Percentiles rank a stretch among this genome's conserved stretches.
Evolutionary conservation across 306 rosid genomes (phyloP).

Genomic region (Glycyrrhiza uralensis): DNA sequence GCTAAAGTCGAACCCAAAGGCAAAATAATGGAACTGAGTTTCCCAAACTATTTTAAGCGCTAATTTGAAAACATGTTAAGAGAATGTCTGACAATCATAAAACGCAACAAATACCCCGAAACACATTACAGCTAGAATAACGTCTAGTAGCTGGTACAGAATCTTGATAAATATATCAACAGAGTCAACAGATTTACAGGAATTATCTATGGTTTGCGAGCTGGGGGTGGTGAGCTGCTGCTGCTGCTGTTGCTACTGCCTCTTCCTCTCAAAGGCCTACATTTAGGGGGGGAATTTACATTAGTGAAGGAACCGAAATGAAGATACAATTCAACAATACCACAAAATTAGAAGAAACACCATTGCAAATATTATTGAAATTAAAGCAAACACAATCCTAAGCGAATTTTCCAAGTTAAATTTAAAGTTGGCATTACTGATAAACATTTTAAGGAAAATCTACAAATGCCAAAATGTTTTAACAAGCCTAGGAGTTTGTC

Average conservation of each 20-base stretch:
- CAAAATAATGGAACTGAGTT: slow-evolving; percentile 3
- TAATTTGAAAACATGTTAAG: slow-evolving; percentile 1
- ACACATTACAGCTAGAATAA: slow-evolving; percentile 16
- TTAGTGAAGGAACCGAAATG: neutral
- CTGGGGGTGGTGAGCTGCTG: slow-evolving; percentile 78
- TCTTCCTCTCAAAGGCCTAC: slow-evolving; percentile 84
- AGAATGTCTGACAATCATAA: neutral
- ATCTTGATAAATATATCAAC: slow-evolving; percentile 26
- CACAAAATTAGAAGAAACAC: neutral
- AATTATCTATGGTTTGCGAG: slow-evolving; percentile 59
- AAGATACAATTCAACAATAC: neutral
- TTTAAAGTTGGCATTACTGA: neutral
- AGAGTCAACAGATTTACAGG: neutral
- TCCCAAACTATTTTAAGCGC: neutral
- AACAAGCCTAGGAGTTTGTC: neutral
- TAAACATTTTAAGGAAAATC: neutral
- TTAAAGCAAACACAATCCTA: neutral
- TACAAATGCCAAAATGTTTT: neutral
- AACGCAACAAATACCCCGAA: slow-evolving; percentile 12
- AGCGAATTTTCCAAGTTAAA: neutral
- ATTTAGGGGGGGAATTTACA: neutral
- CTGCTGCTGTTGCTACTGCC: slow-evolving; percentile 89
- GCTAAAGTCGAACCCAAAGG: neutral
- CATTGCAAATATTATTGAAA: neutral
- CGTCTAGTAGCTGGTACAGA: slow-evolving; percentile 6